These are phyloP conservation scores for Leonotis leonurus DNA, from an alignment of 257 asterid species.

Conservation along the genomic window DNA sequence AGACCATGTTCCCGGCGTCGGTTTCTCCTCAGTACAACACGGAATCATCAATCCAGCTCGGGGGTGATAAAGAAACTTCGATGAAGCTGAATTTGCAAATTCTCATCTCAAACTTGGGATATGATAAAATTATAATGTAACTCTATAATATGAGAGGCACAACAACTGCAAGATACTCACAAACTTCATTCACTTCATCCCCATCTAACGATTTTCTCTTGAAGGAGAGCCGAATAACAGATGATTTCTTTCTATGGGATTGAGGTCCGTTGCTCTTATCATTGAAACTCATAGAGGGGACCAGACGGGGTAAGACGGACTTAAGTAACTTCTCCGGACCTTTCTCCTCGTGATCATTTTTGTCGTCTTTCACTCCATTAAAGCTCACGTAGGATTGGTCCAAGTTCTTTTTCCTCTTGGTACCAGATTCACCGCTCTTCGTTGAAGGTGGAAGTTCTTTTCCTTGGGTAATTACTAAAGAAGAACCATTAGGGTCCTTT, in stretches of 20 bases:
- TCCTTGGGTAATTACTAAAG: constrained; percentile 30
- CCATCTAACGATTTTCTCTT: constrained; percentile 68
- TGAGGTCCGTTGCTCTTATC: constrained; percentile 48
- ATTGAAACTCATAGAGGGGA: constrained; percentile 64
- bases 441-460: constrained; percentile 28
- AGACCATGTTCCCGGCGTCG: constrained; percentile 72
- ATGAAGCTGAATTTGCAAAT: constrained; percentile 45
- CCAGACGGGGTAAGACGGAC: constrained; percentile 60
- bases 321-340: constrained; percentile 45
- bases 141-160: neutral
- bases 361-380: constrained; percentile 41
- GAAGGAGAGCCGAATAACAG: constrained; percentile 73
- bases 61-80: constrained; percentile 70
- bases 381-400: constrained; percentile 54
- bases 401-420: constrained; percentile 39
- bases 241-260: constrained; percentile 61
- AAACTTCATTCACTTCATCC: constrained; percentile 43
- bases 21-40: constrained; percentile 59
- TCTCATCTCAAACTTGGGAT: constrained; percentile 1
- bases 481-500: constrained; percentile 37
- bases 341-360: constrained; percentile 40
- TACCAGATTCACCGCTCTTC: constrained; percentile 32
- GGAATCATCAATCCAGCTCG: constrained; percentile 80
- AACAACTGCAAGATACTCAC: constrained; percentile 34
- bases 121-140: no score